Evolutionary conservation across 2,329 filamentous ascomycete species (phyloP).

Genomic region (Onygenales sp.): DNA sequence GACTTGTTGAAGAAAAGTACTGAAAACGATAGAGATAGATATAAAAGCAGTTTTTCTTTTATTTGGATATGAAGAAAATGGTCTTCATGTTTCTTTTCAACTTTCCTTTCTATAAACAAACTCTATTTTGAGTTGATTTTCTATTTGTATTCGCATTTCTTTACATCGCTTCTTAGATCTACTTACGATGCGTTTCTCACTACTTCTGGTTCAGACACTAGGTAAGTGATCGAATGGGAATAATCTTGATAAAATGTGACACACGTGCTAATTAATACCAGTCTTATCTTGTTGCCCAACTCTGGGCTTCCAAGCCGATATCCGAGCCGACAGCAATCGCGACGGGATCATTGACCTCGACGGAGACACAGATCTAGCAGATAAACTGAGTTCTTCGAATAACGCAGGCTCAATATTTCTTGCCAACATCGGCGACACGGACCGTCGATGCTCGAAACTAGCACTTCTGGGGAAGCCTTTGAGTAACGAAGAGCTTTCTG

Average conservation of each 20-base stretch:
- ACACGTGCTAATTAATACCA: neutral
- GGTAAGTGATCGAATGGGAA: neutral
- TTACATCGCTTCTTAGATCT: too few species aligned
- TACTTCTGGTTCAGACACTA: neutral
- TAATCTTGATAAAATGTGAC: neutral
- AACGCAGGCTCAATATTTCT: conserved; percentile 26
- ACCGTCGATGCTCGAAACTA: conserved; percentile 19
- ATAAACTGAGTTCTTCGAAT: conserved; percentile 18
- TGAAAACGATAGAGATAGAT: too few species aligned
- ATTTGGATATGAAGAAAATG: too few species aligned
- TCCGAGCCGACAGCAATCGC: conserved; percentile 30
- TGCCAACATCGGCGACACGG: conserved; percentile 27
- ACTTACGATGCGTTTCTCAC: neutral
- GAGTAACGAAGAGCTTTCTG: conserved; percentile 18
- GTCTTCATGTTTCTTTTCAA: too few species aligned
- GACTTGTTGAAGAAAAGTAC: too few species aligned
- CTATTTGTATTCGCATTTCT: too few species aligned
- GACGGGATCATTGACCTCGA: conserved; percentile 24
- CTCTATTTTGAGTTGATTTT: too few species aligned
- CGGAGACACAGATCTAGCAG: conserved; percentile 11
- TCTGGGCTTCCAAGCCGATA: conserved; percentile 10
- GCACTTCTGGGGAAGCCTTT: conserved; percentile 7
- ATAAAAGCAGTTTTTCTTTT: too few species aligned
- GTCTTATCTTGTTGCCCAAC: neutral
- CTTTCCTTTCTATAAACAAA: too few species aligned